Conservation (phyloP, 2,329 filamentous ascomycete genomes). For the Trichophyton simii region DNA sequence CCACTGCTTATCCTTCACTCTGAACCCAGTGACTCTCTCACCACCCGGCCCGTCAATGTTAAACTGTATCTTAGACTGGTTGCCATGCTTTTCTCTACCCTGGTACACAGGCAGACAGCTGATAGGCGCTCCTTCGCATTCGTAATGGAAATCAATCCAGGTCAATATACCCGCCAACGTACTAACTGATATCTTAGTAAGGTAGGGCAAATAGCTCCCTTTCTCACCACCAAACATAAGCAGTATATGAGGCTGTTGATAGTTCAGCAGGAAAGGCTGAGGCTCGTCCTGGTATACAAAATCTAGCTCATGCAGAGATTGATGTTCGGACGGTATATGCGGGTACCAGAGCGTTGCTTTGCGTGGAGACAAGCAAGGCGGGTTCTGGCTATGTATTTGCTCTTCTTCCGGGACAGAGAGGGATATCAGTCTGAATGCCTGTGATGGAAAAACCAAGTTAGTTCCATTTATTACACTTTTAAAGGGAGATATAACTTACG, state of each 20-base stretch:
- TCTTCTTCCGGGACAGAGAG: conserved; percentile 14
- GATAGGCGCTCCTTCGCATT: background rate
- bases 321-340: conserved; percentile 10
- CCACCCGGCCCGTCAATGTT: conserved; percentile 14
- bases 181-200: conserved; percentile 15
- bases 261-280: background rate
- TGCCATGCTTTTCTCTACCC: background rate
- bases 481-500: conserved; percentile 7
- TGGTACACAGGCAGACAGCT: background rate
- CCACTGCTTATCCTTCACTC: conserved; percentile 10
- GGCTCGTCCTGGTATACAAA: conserved; percentile 6
- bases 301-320: conserved; percentile 10
- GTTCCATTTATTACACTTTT: background rate
- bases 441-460: background rate
- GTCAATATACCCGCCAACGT: conserved; percentile 10
- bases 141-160: conserved; percentile 15
- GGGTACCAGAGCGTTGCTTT: conserved; percentile 17
- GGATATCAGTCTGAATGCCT: conserved; percentile 16
- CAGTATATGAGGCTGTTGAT: conserved; percentile 12
- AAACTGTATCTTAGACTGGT: conserved; percentile 11
- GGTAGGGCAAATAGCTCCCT: conserved; percentile 13
- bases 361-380: conserved; percentile 10
- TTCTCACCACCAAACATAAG: conserved; percentile 15
- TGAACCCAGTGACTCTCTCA: conserved; percentile 12
- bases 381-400: conserved; percentile 6